A percentile compares a stretch with the other conserved stretches of the same genome.
Evolutionary conservation across 495 filamentous ascomycete species (phyloP).

Genomic region (Penicillium paradoxum): DNA sequence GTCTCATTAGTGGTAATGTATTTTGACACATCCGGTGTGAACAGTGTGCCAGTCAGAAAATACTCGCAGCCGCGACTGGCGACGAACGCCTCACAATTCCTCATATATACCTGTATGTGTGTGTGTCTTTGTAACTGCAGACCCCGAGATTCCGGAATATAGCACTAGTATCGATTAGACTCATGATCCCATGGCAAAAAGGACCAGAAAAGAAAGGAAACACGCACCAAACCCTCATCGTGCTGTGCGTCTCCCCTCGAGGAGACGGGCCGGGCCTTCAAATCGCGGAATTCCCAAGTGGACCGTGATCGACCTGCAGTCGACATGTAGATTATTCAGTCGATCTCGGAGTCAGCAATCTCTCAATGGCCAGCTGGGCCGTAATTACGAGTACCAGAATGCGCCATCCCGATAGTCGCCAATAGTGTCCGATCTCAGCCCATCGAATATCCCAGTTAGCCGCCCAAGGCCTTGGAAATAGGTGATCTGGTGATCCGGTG

Average conservation of each 20-base stretch:
- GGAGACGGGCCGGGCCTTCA: conserved; percentile 28
- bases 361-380: conserved; percentile 7
- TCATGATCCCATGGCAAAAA: not conserved
- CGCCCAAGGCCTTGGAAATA: conserved; percentile 34
- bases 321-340: conserved; percentile 19
- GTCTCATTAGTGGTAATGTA: conserved; percentile 9
- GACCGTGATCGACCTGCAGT: conserved; percentile 26
- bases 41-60: conserved; percentile 8
- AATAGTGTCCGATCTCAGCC: conserved; percentile 23
- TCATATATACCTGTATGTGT: not conserved
- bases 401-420: conserved; percentile 28
- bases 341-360: conserved; percentile 9
- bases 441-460: conserved; percentile 34
- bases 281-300: conserved; percentile 22
- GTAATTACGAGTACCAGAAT: conserved; percentile 12
- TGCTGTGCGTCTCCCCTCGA: conserved; percentile 13
- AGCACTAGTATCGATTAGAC: no score
- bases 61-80: conserved; percentile 30
- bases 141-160: no score
- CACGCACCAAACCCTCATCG: conserved; percentile 1
- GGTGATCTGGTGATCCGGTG: conserved; percentile 8
- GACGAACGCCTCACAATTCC: conserved; percentile 8
- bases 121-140: no score
- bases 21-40: conserved; percentile 11
- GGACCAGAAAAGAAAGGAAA: conserved; percentile 7